Evolutionary conservation across 345 rosid genomes (phyloP), one percentile per base, ranked within the genome.

Genomic region (Salix koriyanagi): DNA sequence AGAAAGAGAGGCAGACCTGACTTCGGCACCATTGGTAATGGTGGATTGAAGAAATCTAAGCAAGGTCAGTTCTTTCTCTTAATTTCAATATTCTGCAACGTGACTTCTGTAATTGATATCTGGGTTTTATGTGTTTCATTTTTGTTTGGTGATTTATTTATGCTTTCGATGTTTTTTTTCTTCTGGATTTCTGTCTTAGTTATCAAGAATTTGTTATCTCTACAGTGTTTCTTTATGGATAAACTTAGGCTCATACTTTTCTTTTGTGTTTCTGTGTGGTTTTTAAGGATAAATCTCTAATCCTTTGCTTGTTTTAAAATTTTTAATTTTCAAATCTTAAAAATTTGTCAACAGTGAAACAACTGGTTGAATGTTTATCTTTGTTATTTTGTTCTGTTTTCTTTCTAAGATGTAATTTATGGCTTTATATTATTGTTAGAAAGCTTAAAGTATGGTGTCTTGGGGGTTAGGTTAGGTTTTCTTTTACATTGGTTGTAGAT

Each of bases 1-100:
- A 90, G 95, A 68, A 94, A 94, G 84, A 87, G 98, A 85, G 83
- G 86, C 61, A 90, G 90, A 84, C 70, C 32, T 32, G 89, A 88
- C 11, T 69, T 72, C n/a, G 78, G 85, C 71, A 72, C 77, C 34
- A 91, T 84, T 69, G 87, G 85, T 67, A 85, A 85, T 82, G 92
- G 89, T 64, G 88, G 91, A 26, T 14, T 60, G 37, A 91, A 91
- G 82, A 91, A 79, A 82, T 85, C 85, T 52, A 89, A 81, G 77
- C 88, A 85, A 88, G 94, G 94, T 91, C 48, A 67, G 70, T 64
- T 77, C 72, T 60, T 71, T 23, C 26, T 26, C 54, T 6, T 44
- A 0, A 21, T 66, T 65, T 18, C 8, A 32, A 32, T 18, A 32
- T 65, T 5, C 21, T 18, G 58, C 58, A 5, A 18, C n/a, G 6